Evolutionary conservation across 2,329 filamentous ascomycete species (phyloP).

Genomic region (Fusarium irregulare): DNA sequence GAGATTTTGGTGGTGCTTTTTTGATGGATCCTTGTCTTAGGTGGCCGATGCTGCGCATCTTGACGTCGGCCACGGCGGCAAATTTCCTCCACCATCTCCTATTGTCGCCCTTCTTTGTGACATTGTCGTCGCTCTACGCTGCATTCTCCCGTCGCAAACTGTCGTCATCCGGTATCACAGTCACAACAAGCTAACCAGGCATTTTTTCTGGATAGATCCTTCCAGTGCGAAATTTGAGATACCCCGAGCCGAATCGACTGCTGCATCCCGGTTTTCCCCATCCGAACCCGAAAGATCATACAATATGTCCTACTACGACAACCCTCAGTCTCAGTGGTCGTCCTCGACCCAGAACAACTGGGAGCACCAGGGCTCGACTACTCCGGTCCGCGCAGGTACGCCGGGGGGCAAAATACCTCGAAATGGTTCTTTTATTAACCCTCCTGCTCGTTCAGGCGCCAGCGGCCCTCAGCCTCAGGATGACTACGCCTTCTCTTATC

Average conservation of each 20-base stretch:
- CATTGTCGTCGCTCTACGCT: conserved; percentile 29
- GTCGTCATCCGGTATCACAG: conserved; percentile 10
- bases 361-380: conserved; percentile 58
- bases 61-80: conserved; percentile 38
- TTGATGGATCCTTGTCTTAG: conserved; percentile 41
- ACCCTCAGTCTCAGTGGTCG: conserved; percentile 57
- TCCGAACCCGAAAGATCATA: conserved; percentile 20
- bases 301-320: conserved; percentile 61
- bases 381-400: conserved; percentile 56
- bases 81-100: conserved; percentile 37
- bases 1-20: conserved; percentile 38
- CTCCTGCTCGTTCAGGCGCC: conserved; percentile 64
- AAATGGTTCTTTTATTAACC: conserved; percentile 17
- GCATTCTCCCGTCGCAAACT: conserved; percentile 25
- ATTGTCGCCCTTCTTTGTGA: conserved; percentile 23
- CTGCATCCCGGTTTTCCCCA: conserved; percentile 34
- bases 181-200: conserved; percentile 32
- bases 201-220: conserved; percentile 26
- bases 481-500: conserved; percentile 84
- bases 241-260: conserved; percentile 13
- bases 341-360: conserved; percentile 54
- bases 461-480: conserved; percentile 80
- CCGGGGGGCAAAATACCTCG: conserved; percentile 5
- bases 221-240: conserved; percentile 27
- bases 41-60: conserved; percentile 43